Evolutionary conservation across 306 rosid genomes (phyloP).

Genomic region (Cucumis melo): DNA sequence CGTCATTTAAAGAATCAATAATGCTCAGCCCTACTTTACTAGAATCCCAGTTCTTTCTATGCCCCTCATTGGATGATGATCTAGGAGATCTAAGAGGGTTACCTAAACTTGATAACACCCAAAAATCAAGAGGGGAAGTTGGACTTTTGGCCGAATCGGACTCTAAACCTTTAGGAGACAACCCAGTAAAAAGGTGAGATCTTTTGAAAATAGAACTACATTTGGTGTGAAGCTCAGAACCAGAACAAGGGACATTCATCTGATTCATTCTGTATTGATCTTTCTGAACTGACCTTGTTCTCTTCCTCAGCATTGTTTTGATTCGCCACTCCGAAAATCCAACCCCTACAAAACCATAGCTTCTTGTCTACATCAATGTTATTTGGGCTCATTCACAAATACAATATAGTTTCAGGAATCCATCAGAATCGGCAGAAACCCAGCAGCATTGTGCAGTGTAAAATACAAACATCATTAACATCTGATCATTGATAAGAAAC

Average conservation of each 20-base stretch:
- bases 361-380: not conserved
- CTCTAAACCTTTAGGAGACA: slow-evolving; percentile 43
- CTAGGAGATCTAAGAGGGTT: slow-evolving; percentile 34
- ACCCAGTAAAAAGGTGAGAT: slow-evolving; percentile 56
- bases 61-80: slow-evolving; percentile 30
- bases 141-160: slow-evolving; percentile 74
- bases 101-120: slow-evolving; percentile 40
- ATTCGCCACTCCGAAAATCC: not conserved
- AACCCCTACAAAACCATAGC: not conserved
- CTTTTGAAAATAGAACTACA: slow-evolving; percentile 38
- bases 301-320: slow-evolving; percentile 70
- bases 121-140: slow-evolving; percentile 69
- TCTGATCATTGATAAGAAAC: not conserved
- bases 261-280: slow-evolving; percentile 55
- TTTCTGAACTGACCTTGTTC: slow-evolving; percentile 58
- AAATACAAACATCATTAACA: not conserved
- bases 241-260: slow-evolving; percentile 22
- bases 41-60: slow-evolving; percentile 51
- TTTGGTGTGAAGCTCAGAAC: slow-evolving; percentile 33
- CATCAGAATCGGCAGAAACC: not conserved
- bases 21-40: slow-evolving; percentile 68
- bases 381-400: not conserved
- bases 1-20: slow-evolving; percentile 47
- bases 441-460: not conserved
- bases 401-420: not conserved